Conservation (phyloP, 441 rosid species). For the Biscutella auriculata region DNA sequence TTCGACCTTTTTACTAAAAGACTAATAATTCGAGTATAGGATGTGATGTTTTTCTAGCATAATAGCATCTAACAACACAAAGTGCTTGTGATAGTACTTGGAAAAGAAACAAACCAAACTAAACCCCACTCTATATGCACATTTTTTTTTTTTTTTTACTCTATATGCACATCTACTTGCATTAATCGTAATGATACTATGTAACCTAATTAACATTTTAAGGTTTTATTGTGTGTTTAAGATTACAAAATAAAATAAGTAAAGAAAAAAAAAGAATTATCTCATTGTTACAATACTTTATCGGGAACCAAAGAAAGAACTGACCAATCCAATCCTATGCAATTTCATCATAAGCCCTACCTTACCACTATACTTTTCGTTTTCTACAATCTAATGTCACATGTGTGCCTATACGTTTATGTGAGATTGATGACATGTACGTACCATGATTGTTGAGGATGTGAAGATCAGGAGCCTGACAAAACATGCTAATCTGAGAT, state of each 20-base stretch:
- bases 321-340: background rate
- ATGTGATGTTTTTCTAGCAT: background rate
- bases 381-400: background rate
- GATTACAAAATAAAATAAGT: too few species aligned
- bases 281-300: background rate
- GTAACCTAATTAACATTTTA: background rate
- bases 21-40: background rate
- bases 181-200: too few species aligned
- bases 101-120: background rate
- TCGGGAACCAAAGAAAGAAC: background rate
- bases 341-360: constrained; percentile 14
- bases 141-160: too few species aligned
- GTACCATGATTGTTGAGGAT: constrained; percentile 66
- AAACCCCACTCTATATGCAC: too few species aligned
- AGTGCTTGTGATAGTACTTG: constrained; percentile 8
- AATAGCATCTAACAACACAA: background rate
- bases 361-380: constrained; percentile 10
- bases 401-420: background rate
- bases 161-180: background rate
- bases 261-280: background rate
- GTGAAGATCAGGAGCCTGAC: constrained; percentile 57
- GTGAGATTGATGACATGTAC: background rate
- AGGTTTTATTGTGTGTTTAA: background rate
- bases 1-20: background rate
- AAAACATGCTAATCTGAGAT: constrained; percentile 70